Conservation (phyloP, 495 filamentous ascomycete genomes). For the Letharia columbiana region DNA sequence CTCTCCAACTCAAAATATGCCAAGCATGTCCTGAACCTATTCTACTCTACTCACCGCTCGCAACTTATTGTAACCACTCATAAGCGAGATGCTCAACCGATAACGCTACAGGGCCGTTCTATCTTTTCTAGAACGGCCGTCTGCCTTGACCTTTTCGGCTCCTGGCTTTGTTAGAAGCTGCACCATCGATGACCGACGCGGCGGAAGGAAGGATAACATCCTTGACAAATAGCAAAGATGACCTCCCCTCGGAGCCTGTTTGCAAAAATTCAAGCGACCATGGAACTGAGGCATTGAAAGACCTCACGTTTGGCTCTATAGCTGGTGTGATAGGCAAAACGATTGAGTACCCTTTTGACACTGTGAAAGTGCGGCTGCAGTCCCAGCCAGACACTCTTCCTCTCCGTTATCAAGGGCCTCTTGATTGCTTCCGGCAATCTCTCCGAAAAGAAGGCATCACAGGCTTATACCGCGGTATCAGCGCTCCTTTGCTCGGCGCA, state of each 20-base stretch:
- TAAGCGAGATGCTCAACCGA: slow-evolving; percentile 11
- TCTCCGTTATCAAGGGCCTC: slow-evolving; percentile 71
- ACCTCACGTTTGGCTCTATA: slow-evolving; percentile 71
- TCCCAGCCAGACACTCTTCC: slow-evolving; percentile 75
- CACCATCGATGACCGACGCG: slow-evolving; percentile 14
- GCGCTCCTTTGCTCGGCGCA: slow-evolving; percentile 81
- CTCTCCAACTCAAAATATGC: no score
- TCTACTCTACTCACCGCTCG: background rate
- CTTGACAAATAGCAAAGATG: slow-evolving; percentile 6
- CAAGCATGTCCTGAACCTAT: slow-evolving; percentile 1
- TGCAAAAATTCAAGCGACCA: slow-evolving; percentile 1
- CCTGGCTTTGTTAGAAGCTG: background rate
- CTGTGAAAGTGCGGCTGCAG: slow-evolving; percentile 73
- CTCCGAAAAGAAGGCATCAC: slow-evolving; percentile 64
- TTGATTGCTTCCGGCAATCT: slow-evolving; percentile 90
- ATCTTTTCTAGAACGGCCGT: slow-evolving; percentile 15
- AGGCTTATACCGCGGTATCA: slow-evolving; percentile 88
- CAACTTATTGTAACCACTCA: background rate
- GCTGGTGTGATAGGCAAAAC: slow-evolving; percentile 90
- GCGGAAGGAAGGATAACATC: slow-evolving; percentile 12
- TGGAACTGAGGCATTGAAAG: slow-evolving; percentile 61
- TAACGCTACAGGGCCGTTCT: slow-evolving; percentile 18
- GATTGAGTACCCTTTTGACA: slow-evolving; percentile 98
- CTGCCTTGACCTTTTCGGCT: background rate
- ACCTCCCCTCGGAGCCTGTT: background rate